These are phyloP conservation scores for Zygnema cylindricum DNA, from an alignment of 139 green algal genomes.

Conservation along the genomic window DNA sequence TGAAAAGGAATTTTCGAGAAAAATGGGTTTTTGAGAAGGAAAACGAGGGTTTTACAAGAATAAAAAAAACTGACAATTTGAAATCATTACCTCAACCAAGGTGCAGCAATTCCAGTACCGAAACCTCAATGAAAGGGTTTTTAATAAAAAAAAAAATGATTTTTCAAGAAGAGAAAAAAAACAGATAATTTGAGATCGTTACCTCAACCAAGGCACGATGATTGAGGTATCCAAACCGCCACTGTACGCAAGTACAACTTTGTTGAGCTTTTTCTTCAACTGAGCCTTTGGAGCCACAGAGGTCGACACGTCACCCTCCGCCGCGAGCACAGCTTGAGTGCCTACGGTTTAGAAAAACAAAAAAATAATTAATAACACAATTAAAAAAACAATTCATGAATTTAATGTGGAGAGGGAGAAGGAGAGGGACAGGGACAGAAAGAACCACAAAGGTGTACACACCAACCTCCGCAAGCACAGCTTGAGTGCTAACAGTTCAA, in stretches of 20 bases:
- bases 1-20: no score
- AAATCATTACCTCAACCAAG: no score
- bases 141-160: constrained; percentile 3
- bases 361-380: constrained; percentile 10
- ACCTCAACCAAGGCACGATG: constrained; percentile 97
- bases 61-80: no score
- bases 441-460: not conserved
- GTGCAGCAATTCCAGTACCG: not conserved
- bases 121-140: not conserved
- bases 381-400: constrained; percentile 1
- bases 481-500: not conserved
- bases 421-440: no score
- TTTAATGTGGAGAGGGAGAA: no score
- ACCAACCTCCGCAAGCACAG: not conserved
- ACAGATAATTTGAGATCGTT: not conserved
- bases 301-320: not conserved
- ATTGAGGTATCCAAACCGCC: constrained; percentile 96
- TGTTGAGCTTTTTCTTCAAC: constrained; percentile 59
- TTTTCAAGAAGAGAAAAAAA: not conserved
- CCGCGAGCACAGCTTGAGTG: not conserved
- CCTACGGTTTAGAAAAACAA: not conserved
- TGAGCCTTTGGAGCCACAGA: not conserved
- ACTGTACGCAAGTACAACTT: constrained; percentile 96
- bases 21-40: no score
- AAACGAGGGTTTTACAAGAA: no score